Evolutionary conservation across 1,284 basidiomycete genomes (phyloP), one percentile per base, ranked within the genome.

Genomic region (Puccinia polysora): DNA sequence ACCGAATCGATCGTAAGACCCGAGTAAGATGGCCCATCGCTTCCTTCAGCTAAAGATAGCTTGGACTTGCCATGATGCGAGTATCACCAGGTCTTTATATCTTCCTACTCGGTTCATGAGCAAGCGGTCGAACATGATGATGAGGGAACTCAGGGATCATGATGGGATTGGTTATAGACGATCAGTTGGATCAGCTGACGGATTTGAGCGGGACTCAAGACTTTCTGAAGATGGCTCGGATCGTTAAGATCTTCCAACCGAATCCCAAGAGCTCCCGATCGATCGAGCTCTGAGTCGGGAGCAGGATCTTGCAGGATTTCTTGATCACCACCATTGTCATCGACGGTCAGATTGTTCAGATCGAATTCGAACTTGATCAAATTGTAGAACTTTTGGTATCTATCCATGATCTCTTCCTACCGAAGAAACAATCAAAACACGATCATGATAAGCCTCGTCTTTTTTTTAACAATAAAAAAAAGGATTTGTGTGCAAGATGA

Each of bases 341-440:
- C n/a, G n/a, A n/a, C n/a, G n/a, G n/a, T 58, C 1, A 58, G 12
- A 23, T 38, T 15, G 6, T 18, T 58, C 3, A 38, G 30, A 55
- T 68, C 38, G n/a, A 43, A 68, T 47, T 68, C 65, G 18, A 49
- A 68, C 28, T 47, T 68, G n/a, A 55, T 45, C 4, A 68, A 58
- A 40, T 55, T 68, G 32, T 56, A 68, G 47, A 68, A 68, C 40
- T 45, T 10, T 7, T 43, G 52, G 34, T 68, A 68, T 10, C 28
- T 58, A 15, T 45, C 40, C 8, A 56, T 2, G 14, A 68, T 56
- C n/a, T 68, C 52, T 56, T 56, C 65, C 65, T 68, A 40, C 23
- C 10, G 20, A 30, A 49, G 28, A 47, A 32, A 64, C 23, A 18
- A 68, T 20, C 53, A 30, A 25, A 43, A 45, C 30, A 49, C n/a